Conservation (phyloP, 768 basidiomycete species). For the Albatrellus ellisii region DNA sequence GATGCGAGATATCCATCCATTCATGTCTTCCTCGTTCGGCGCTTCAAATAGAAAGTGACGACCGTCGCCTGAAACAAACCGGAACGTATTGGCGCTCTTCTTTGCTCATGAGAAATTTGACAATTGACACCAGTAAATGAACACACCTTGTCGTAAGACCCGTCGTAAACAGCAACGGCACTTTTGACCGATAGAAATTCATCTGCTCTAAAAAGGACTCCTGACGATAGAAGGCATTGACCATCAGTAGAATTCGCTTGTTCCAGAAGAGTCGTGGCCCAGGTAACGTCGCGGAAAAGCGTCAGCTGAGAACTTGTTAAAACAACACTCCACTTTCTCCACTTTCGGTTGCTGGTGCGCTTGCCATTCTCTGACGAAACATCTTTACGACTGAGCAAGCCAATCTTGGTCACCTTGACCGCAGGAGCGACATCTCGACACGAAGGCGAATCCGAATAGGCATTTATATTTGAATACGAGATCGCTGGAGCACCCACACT, state of each 20-base stretch:
- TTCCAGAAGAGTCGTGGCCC: slow-evolving; percentile 33
- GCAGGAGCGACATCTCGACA: slow-evolving; percentile 23
- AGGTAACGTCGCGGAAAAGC: slow-evolving; percentile 68
- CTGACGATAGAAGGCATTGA: slow-evolving; percentile 25
- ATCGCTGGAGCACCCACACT: slow-evolving; percentile 24
- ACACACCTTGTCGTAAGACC: slow-evolving; percentile 61
- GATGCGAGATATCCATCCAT: slow-evolving; percentile 83
- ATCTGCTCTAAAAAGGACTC: slow-evolving; percentile 57
- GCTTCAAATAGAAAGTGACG: slow-evolving; percentile 78
- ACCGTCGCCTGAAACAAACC: slow-evolving; percentile 62
- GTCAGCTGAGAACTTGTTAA: slow-evolving; percentile 85
- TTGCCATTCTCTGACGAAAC: slow-evolving; percentile 67
- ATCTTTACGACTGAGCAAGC: slow-evolving; percentile 71
- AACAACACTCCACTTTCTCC: slow-evolving; percentile 76
- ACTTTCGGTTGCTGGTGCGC: slow-evolving; percentile 68
- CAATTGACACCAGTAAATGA: neutral
- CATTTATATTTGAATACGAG: slow-evolving; percentile 11
- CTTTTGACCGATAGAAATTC: slow-evolving; percentile 72
- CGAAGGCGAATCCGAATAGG: slow-evolving; percentile 19
- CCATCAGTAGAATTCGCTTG: slow-evolving; percentile 25
- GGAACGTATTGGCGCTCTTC: slow-evolving; percentile 37
- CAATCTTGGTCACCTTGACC: slow-evolving; percentile 70
- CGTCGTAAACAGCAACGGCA: slow-evolving; percentile 71
- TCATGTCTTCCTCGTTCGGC: slow-evolving; percentile 53
- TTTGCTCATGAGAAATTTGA: neutral